A percentile compares a stretch with the other conserved stretches of the same genome.
Evolutionary conservation across 768 basidiomycete species (phyloP).

Genomic region (Sporobolomyces phaffii): DNA sequence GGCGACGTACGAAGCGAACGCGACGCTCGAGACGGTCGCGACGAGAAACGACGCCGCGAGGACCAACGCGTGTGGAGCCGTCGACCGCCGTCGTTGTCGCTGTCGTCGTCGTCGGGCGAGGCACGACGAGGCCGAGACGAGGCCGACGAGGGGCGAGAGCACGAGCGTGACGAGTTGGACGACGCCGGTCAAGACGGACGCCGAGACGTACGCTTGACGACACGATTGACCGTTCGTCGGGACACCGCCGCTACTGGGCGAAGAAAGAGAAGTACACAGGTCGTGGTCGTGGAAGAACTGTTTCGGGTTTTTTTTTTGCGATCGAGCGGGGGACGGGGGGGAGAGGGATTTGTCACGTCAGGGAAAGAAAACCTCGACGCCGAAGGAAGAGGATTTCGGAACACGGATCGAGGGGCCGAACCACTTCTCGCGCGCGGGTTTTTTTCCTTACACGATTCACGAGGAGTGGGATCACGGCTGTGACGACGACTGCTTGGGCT

Average conservation of each 20-base stretch:
- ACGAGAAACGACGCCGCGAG: conserved; percentile 6
- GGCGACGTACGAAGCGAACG: no score
- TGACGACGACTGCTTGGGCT: conserved; percentile 16
- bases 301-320: no score
- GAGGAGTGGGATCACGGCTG: conserved; percentile 14
- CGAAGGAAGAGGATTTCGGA: no score
- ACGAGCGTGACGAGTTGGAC: conserved; percentile 34
- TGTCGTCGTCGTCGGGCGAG: neutral
- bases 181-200: conserved; percentile 22
- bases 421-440: no score
- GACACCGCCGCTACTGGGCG: neutral
- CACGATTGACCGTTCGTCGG: conserved; percentile 5
- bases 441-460: conserved; percentile 30
- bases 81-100: no score
- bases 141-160: conserved; percentile 27
- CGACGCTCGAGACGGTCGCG: conserved; percentile 2
- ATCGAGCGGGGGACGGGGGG: no score
- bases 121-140: neutral
- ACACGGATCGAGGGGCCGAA: no score
- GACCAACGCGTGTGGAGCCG: conserved; percentile 1
- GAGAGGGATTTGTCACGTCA: no score
- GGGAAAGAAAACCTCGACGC: no score
- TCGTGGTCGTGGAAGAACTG: conserved; percentile 17
- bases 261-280: neutral
- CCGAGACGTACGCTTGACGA: conserved; percentile 15